Percentiles rank a stretch among this genome's conserved stretches.
These are phyloP conservation scores for Acanthamoeba lenticulata DNA, from an alignment of 208 protist genomes.

Conservation along the genomic window DNA sequence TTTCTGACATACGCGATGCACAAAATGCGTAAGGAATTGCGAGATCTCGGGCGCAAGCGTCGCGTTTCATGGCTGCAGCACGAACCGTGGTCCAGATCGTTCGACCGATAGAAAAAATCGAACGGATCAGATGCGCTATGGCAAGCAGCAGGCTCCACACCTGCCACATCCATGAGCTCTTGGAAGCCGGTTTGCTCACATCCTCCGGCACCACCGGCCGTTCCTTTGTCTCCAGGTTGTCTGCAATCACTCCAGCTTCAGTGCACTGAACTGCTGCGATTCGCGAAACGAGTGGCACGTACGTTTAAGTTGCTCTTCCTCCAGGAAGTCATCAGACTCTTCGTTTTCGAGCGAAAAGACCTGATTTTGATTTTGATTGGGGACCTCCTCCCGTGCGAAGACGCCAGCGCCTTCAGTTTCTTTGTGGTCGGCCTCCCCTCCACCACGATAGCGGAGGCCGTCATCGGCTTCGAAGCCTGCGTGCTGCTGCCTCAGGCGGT, in stretches of 20 bases:
- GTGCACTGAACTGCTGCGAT: too few relatives aligned
- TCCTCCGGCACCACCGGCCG: background rate
- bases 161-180: background rate
- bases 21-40: too few relatives aligned
- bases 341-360: background rate
- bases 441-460: background rate
- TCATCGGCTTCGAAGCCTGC: background rate
- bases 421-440: background rate
- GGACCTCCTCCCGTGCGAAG: background rate
- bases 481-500: background rate
- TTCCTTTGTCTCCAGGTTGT: background rate
- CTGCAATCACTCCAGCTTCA: background rate
- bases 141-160: background rate
- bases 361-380: slow-evolving; percentile 35
- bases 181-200: background rate
- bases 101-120: background rate
- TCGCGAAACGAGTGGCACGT: background rate
- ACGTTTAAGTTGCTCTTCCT: background rate
- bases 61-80: background rate
- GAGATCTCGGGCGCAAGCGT: too few relatives aligned
- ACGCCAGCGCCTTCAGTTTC: background rate
- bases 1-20: background rate
- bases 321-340: background rate
- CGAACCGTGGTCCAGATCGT: background rate
- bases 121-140: background rate